A percentile compares a stretch with the other conserved stretches of the same genome.
Evolutionary conservation across 352 stramenopile genomes (phyloP).

Genomic region (Stramenopiles sp.): DNA sequence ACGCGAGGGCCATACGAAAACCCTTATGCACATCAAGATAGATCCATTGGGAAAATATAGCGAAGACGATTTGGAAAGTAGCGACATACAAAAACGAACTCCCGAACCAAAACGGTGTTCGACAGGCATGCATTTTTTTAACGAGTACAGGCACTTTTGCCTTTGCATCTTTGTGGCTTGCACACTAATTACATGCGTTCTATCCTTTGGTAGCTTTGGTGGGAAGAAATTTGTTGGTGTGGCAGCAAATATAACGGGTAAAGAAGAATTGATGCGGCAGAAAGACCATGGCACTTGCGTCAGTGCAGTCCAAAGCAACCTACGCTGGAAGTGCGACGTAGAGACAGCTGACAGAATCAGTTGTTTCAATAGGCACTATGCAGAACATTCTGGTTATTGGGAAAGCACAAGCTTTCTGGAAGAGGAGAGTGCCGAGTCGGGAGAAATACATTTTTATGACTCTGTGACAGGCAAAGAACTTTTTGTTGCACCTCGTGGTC

Average conservation of each 20-base stretch:
- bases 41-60: too few relatives aligned
- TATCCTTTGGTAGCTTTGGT: not conserved
- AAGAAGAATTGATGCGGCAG: constrained; percentile 32
- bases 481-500: constrained; percentile 36
- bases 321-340: constrained; percentile 39
- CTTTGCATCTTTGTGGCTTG: too few relatives aligned
- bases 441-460: constrained; percentile 41
- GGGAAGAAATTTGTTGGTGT: not conserved
- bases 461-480: constrained; percentile 45
- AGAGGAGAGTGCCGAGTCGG: constrained; percentile 15
- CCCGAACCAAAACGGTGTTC: too few relatives aligned
- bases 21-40: too few relatives aligned
- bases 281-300: constrained; percentile 40
- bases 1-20: too few relatives aligned
- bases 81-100: too few relatives aligned
- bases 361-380: constrained; percentile 51
- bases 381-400: constrained; percentile 46
- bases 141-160: too few relatives aligned
- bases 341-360: constrained; percentile 47
- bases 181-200: too few relatives aligned
- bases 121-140: too few relatives aligned
- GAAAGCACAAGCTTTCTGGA: constrained; percentile 16
- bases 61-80: too few relatives aligned
- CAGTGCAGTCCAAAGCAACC: constrained; percentile 34
- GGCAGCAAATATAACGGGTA: constrained; percentile 1